Evolutionary conservation across 2,329 filamentous ascomycete genomes (phyloP).

Genomic region (Pyricularia sp.): DNA sequence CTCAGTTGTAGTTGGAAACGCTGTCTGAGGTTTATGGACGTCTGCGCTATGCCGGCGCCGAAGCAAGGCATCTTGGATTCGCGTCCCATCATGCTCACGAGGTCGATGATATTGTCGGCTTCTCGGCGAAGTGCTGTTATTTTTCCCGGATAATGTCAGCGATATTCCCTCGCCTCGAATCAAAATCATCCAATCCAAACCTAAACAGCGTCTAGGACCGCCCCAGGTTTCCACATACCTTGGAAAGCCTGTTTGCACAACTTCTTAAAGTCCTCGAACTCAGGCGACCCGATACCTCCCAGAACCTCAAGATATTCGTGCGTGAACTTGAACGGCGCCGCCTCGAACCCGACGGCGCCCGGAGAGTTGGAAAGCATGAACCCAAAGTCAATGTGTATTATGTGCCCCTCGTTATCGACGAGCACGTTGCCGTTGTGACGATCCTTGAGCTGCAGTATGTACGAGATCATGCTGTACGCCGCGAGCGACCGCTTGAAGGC

Average conservation of each 20-base stretch:
- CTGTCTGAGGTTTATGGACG: slow-evolving; percentile 59
- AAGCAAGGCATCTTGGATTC: slow-evolving; percentile 83
- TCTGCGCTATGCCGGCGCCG: slow-evolving; percentile 61
- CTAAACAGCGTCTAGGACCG: too few relatives aligned
- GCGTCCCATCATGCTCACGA: slow-evolving; percentile 77
- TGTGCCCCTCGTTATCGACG: slow-evolving; percentile 77
- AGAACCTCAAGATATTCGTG: slow-evolving; percentile 80
- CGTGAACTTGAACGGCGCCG: slow-evolving; percentile 74
- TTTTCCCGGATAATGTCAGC: slow-evolving; percentile 5
- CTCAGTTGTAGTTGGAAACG: slow-evolving; percentile 77
- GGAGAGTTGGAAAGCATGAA: slow-evolving; percentile 87
- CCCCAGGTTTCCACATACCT: slow-evolving; percentile 33
- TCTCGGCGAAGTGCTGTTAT: slow-evolving; percentile 56
- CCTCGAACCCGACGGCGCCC: slow-evolving; percentile 76
- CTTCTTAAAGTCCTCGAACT: slow-evolving; percentile 67
- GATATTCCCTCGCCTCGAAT: too few relatives aligned
- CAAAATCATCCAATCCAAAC: too few relatives aligned
- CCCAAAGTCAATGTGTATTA: slow-evolving; percentile 82
- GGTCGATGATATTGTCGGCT: slow-evolving; percentile 70
- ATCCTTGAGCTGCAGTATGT: slow-evolving; percentile 77
- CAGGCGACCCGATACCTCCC: slow-evolving; percentile 59
- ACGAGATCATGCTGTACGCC: slow-evolving; percentile 78
- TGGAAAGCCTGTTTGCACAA: slow-evolving; percentile 80
- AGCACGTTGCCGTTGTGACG: slow-evolving; percentile 81
- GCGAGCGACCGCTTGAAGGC: slow-evolving; percentile 76